Evolutionary conservation across 768 basidiomycete genomes (phyloP), one percentile per base, ranked within the genome.

Genomic region (Gloeophyllum trabeum): DNA sequence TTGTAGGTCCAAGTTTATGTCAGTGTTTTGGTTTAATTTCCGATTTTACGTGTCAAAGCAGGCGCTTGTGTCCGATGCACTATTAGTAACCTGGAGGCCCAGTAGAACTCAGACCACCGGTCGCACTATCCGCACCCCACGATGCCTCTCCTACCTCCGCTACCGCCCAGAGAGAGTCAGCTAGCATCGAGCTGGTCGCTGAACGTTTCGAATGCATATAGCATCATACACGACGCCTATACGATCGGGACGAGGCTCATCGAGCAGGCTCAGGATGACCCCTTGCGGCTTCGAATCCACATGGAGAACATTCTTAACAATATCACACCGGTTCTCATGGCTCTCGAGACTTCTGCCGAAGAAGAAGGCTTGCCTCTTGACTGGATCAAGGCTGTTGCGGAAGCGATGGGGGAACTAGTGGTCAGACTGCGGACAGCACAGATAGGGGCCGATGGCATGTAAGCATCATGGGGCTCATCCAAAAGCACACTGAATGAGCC

Each of bases 131-230:
- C n/a, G n/a, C n/a, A n/a, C n/a, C n/a, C n/a, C n/a, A n/a, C n/a
- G n/a, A n/a, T n/a, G n/a, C n/a, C n/a, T n/a, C n/a, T n/a, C n/a
- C n/a, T n/a, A n/a, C n/a, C n/a, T n/a, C n/a, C n/a, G n/a, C n/a
- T n/a, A n/a, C n/a, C n/a, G n/a, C n/a, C n/a, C n/a, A n/a, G n/a
- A n/a, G n/a, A n/a, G n/a, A n/a, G n/a, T n/a, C n/a, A n/a, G n/a
- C n/a, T n/a, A n/a, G n/a, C n/a, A n/a, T n/a, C n/a, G n/a, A n/a
- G 16, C 10, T 40, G 39, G 39, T 40, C 39, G 5, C 39, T 18
- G 16, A 40, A 23, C 24, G 39, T 40, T 19, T 23, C 19, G 23
- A 12, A 23, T 22, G 39, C 39, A 20, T 14, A 22, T 23, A 16
- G 24, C 7, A 22, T 12, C 5, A 5, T 40, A 18, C 6, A 7